Conservation (phyloP, 2,329 filamentous ascomycete genomes). For the Xylariales sp. region DNA sequence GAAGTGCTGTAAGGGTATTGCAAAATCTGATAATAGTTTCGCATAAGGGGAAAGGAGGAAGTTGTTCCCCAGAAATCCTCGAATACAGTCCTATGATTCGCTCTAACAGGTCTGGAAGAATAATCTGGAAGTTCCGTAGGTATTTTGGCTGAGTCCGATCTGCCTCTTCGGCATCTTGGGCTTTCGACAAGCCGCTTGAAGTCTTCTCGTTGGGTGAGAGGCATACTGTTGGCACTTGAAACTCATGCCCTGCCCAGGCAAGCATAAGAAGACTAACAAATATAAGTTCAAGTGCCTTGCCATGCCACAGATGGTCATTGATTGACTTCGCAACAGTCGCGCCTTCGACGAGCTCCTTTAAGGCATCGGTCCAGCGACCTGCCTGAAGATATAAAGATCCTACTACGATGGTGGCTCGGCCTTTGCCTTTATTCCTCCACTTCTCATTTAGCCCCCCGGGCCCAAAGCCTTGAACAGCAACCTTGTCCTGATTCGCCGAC, state of each 20-base stretch:
- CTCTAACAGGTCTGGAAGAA: slow-evolving; percentile 80
- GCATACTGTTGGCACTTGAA: slow-evolving; percentile 74
- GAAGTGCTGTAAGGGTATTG: slow-evolving; percentile 75
- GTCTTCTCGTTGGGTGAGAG: slow-evolving; percentile 62
- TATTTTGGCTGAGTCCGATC: slow-evolving; percentile 63
- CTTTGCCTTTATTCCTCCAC: slow-evolving; percentile 82
- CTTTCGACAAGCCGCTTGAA: slow-evolving; percentile 51
- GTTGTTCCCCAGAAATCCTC: slow-evolving; percentile 74
- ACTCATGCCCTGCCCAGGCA: slow-evolving; percentile 85
- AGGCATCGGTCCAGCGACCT: slow-evolving; percentile 88
- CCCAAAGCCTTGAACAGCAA: slow-evolving; percentile 77
- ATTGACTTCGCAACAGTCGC: slow-evolving; percentile 80
- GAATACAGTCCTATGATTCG: slow-evolving; percentile 80
- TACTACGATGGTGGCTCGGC: slow-evolving; percentile 80
- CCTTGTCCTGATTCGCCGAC: slow-evolving; percentile 65
- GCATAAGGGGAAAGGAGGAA: slow-evolving; percentile 77
- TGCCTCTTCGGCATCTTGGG: slow-evolving; percentile 53
- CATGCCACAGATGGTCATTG: slow-evolving; percentile 97
- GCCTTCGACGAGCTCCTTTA: slow-evolving; percentile 85
- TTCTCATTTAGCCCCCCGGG: slow-evolving; percentile 78
- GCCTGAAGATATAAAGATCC: slow-evolving; percentile 89
- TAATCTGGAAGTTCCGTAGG: slow-evolving; percentile 64
- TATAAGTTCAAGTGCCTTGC: slow-evolving; percentile 91
- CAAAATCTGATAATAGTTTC: slow-evolving; percentile 80
- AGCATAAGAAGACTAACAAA: slow-evolving; percentile 84